Conservation (phyloP, 257 asterid species). For the Linaria vulgaris region DNA sequence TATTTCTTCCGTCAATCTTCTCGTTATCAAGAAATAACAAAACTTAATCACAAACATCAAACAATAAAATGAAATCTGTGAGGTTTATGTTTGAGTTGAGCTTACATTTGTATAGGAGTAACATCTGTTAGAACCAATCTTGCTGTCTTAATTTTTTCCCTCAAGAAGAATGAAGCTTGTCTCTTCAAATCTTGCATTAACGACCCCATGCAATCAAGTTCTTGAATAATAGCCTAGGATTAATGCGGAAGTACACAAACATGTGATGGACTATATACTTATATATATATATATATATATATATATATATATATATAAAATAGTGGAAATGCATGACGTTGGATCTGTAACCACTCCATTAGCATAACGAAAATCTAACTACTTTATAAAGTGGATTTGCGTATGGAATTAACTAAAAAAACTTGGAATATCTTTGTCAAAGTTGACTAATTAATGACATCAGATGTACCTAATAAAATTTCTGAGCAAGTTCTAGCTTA, state of each 20-base stretch:
- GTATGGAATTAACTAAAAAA: slow-evolving; percentile 28
- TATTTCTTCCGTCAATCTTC: slow-evolving; percentile 76
- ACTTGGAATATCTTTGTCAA: no score
- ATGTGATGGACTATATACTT: no score
- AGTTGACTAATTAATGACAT: no score
- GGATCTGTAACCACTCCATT: slow-evolving; percentile 71
- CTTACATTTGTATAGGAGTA: slow-evolving; percentile 75
- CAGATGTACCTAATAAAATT: no score
- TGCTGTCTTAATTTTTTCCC: slow-evolving; percentile 78
- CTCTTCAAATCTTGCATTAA: slow-evolving; percentile 70
- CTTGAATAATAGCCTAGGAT: background rate
- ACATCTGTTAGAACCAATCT: slow-evolving; percentile 74
- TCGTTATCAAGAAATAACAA: background rate
- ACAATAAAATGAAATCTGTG: background rate
- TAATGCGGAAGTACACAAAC: background rate
- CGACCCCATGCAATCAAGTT: slow-evolving; percentile 43
- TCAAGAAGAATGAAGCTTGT: slow-evolving; percentile 82
- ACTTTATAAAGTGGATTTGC: slow-evolving; percentile 49
- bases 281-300: background rate
- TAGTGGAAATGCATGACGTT: slow-evolving; percentile 33
- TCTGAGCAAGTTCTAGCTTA: no score
- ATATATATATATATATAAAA: no score
- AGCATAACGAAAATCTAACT: slow-evolving; percentile 40
- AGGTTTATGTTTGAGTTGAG: background rate
- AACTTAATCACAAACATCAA: background rate